phyloP scores from a whole-genome alignment of 768 basidiomycete species.

The Hypsizygus marmoreus region DNA sequence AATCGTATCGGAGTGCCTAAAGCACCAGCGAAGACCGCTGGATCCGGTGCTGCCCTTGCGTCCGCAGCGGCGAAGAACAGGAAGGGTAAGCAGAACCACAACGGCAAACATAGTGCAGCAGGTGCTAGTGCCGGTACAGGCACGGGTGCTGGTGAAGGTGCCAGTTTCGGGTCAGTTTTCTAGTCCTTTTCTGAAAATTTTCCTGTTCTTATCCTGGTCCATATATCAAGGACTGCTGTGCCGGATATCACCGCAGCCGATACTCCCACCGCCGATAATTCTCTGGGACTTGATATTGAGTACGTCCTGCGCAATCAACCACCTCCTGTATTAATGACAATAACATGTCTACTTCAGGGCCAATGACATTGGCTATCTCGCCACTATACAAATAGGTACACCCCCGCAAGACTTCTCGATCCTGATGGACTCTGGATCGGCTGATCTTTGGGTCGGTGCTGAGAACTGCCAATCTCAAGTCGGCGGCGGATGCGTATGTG shows the following conservation, averaged over 20 bases:
- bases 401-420: conserved; percentile 57
- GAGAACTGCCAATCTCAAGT: conserved; percentile 50
- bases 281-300: conserved; percentile 74
- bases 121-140: conserved; percentile 27
- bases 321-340: neutral
- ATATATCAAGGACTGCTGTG: conserved; percentile 6
- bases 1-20: conserved; percentile 31
- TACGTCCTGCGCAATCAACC: conserved; percentile 31
- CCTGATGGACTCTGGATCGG: conserved; percentile 72
- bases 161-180: conserved; percentile 20
- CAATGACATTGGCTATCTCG: conserved; percentile 53
- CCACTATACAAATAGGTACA: conserved; percentile 66
- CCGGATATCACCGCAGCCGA: conserved; percentile 39
- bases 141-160: conserved; percentile 24
- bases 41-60: conserved; percentile 17
- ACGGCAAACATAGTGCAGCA: conserved; percentile 2
- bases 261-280: conserved; percentile 42
- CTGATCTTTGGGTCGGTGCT: conserved; percentile 67
- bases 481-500: conserved; percentile 41
- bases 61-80: conserved; percentile 13
- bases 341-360: conserved; percentile 25
- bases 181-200: too few species aligned
- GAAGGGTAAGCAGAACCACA: too few species aligned
- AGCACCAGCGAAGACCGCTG: conserved; percentile 12
- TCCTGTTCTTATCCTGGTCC: conserved; percentile 8